Conservation (phyloP, 306 rosid species). For the Sechiopsis laciniata region DNA sequence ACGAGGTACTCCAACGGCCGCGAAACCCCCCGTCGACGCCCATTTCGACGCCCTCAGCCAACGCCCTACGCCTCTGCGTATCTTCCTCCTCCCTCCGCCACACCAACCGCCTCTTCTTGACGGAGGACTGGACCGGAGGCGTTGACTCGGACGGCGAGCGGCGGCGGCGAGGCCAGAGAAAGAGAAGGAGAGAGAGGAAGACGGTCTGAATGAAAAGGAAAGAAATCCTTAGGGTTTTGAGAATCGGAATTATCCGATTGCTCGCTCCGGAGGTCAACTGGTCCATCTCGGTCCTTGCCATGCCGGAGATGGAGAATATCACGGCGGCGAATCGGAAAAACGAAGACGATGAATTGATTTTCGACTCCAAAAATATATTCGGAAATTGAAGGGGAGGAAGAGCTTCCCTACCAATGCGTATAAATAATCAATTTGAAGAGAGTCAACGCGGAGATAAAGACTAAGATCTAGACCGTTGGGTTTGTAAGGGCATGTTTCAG, state of each 20-base stretch:
- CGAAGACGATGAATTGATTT: neutral
- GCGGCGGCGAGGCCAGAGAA: constrained; percentile 56
- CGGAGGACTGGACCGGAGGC: constrained; percentile 28
- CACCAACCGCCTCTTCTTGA: constrained; percentile 45
- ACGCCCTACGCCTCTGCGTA: constrained; percentile 55
- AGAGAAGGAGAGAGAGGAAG: constrained; percentile 49
- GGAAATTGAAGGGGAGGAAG: neutral
- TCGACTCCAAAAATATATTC: neutral
- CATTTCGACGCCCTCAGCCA: constrained; percentile 69
- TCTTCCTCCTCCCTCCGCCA: constrained; percentile 86
- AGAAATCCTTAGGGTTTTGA: constrained; percentile 50
- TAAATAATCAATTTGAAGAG: neutral
- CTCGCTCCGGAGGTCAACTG: constrained; percentile 96
- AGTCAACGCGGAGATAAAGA: neutral
- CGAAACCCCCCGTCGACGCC: constrained; percentile 45
- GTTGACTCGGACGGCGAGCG: constrained; percentile 26
- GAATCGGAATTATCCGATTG: constrained; percentile 85
- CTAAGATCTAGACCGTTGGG: neutral
- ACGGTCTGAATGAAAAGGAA: constrained; percentile 53
- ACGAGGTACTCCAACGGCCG: constrained; percentile 53
- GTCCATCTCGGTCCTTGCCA: constrained; percentile 63
- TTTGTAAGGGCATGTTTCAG: neutral
- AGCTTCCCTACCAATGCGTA: neutral
- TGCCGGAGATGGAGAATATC: constrained; percentile 27
- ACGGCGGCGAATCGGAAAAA: neutral